Conservation (phyloP, 495 filamentous ascomycete species). For the Lentithecium fluviatile region DNA sequence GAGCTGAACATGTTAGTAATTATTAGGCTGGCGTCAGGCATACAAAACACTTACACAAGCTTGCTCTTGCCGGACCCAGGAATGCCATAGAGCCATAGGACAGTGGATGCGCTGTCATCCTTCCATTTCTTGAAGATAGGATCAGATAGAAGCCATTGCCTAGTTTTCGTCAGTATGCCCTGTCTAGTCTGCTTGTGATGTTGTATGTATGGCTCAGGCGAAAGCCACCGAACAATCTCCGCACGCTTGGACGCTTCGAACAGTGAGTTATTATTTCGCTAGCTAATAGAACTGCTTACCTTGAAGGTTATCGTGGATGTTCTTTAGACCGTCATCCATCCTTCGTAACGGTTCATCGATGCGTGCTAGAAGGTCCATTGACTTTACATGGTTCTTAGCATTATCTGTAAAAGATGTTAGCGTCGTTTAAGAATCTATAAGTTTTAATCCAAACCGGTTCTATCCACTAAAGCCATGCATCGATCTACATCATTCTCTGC, state of each 20-base stretch:
- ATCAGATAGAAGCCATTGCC: conserved; percentile 35
- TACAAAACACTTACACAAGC: conserved; percentile 25
- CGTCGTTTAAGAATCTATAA: neutral
- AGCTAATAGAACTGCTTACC: conserved; percentile 11
- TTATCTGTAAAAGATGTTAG: neutral
- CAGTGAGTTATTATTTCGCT: neutral
- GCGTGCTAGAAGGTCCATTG: conserved; percentile 11
- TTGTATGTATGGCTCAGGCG: conserved; percentile 24
- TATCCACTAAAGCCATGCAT: conserved; percentile 11
- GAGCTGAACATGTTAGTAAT: conserved; percentile 18
- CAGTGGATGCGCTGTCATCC: conserved; percentile 37
- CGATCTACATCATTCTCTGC: conserved; percentile 11
- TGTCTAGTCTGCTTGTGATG: conserved; percentile 32
- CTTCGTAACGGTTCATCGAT: conserved; percentile 25
- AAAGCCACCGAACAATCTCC: conserved; percentile 29
- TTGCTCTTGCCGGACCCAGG: conserved; percentile 42
- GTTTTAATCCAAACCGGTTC: conserved; percentile 13
- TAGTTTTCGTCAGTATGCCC: conserved; percentile 29
- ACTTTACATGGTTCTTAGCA: conserved; percentile 9
- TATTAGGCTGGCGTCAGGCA: neutral
- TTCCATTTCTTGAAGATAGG: conserved; percentile 33
- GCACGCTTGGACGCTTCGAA: conserved; percentile 11
- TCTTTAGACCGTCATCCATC: conserved; percentile 31
- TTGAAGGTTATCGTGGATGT: conserved; percentile 29
- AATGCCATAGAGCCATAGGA: conserved; percentile 43